Percentiles rank a stretch among this genome's conserved stretches.
Evolutionary conservation across 805 yeast species (phyloP).

Genomic region (Yamadazyma scolyti): DNA sequence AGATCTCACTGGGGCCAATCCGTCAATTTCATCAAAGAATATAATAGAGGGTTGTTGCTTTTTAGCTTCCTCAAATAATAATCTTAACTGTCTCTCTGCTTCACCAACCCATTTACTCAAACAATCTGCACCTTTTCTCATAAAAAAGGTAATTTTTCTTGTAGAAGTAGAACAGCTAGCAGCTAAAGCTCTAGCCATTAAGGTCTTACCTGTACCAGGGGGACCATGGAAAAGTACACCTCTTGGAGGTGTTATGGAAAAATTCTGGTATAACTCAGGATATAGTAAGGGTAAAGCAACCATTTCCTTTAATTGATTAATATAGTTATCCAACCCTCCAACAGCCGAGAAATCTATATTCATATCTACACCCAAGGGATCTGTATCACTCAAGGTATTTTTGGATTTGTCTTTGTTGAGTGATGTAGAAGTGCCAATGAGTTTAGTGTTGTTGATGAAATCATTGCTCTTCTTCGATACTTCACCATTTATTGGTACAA

Average conservation of each 20-base stretch:
- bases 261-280: constrained; percentile 89
- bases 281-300: constrained; percentile 87
- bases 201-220: constrained; percentile 98
- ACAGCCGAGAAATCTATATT: constrained; percentile 78
- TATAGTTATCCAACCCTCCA: constrained; percentile 90
- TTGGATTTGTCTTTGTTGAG: constrained; percentile 49
- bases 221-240: constrained; percentile 98
- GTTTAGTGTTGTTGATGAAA: constrained; percentile 20
- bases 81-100: constrained; percentile 89
- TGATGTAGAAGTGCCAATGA: constrained; percentile 30
- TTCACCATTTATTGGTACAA: constrained; percentile 41
- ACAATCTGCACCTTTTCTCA: constrained; percentile 98
- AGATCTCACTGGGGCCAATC: constrained; percentile 95
- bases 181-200: constrained; percentile 96
- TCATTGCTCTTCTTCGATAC: constrained; percentile 24
- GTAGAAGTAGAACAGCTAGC: constrained; percentile 87
- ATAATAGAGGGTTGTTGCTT: constrained; percentile 95
- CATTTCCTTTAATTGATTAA: constrained; percentile 94
- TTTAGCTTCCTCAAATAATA: constrained; percentile 92
- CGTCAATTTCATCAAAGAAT: constrained; percentile 97
- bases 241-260: constrained; percentile 91
- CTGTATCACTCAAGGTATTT: constrained; percentile 76
- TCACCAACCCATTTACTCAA: constrained; percentile 99
- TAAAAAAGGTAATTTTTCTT: constrained; percentile 87
- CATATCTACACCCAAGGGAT: constrained; percentile 89